These are phyloP conservation scores for Candida dendrica DNA, from an alignment of 805 yeast species.

Conservation along the genomic window DNA sequence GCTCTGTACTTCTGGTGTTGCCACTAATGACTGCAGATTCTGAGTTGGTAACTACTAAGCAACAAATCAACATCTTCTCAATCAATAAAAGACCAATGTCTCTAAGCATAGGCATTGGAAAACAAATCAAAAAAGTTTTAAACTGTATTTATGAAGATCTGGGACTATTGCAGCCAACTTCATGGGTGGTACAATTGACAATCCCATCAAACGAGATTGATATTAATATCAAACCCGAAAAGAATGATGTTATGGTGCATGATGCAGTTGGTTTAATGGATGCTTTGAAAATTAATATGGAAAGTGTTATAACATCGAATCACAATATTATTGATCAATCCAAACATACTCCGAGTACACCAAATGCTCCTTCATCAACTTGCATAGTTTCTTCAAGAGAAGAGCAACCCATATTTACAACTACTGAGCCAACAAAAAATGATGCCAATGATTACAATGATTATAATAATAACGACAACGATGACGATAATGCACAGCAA, in stretches of 20 bases:
- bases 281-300: constrained; percentile 7
- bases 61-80: constrained; percentile 20
- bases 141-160: constrained; percentile 17
- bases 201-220: constrained; percentile 21
- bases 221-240: constrained; percentile 38
- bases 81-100: constrained; percentile 28
- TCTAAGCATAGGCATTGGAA: constrained; percentile 24
- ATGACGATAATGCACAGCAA: too few relatives aligned
- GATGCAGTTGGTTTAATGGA: constrained; percentile 15
- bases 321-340: not conserved
- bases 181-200: constrained; percentile 29
- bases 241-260: constrained; percentile 30
- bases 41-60: constrained; percentile 1
- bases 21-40: not conserved
- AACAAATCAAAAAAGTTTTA: constrained; percentile 17
- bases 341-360: too few relatives aligned
- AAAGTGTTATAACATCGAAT: not conserved
- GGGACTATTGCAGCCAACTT: constrained; percentile 21
- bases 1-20: not conserved
- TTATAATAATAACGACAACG: too few relatives aligned
- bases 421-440: too few relatives aligned
- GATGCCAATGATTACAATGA: too few relatives aligned
- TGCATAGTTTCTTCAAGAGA: too few relatives aligned
- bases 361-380: too few relatives aligned
- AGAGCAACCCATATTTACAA: too few relatives aligned